Evolutionary conservation across 2,329 filamentous ascomycete species (phyloP), one percentile per base, ranked within the genome.

Genomic region (Trichophyton benhamiae): DNA sequence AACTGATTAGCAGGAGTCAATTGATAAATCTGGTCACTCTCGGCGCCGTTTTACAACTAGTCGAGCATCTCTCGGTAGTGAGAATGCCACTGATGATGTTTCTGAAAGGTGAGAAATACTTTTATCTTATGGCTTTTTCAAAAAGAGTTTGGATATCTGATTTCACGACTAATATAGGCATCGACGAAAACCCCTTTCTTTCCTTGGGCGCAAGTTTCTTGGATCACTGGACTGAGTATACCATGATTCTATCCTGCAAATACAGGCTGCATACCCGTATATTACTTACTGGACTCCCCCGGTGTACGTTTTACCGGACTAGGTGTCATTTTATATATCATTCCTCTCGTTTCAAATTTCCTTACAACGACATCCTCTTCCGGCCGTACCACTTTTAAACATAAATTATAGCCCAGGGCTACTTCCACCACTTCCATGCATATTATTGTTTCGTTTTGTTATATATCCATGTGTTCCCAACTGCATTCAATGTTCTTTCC

Each of bases 121-220:
- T 13, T 15, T 30, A 38, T 30, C 7, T 25, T 25, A 6, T 17
- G 22, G 5, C 38, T 0, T 20, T 11, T 58, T 44, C 11, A 20
- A 20, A 20, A 20, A 20, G 2, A 20, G 1, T 1, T 30, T 30
- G 7, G 27, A 30, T 30, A 30, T 30, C 41, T 58, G 38, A 55
- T 27, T 30, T 11, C 15, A 17, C 3, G 17, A 9, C 2, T 17
- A 30, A 30, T 30, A 15, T 38, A 62, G 61, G 30, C 49, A 44
- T 52, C 46, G 27, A 20, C 59, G 53, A 42, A 70, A 65, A 48
- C 71, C 70, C 20, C 70, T 75, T 30, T 71, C 72, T 62, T 73
- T 63, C 59, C 55, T 76, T 36, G 72, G 73, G 33, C 73, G 73
- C 41, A 75, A 72, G 62, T 59, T 75, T 44, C 70, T 74, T 49